A percentile compares a stretch with the other conserved stretches of the same genome.
Conservation (phyloP, 331 rosid species). For the Stylosanthes scabra region DNA sequence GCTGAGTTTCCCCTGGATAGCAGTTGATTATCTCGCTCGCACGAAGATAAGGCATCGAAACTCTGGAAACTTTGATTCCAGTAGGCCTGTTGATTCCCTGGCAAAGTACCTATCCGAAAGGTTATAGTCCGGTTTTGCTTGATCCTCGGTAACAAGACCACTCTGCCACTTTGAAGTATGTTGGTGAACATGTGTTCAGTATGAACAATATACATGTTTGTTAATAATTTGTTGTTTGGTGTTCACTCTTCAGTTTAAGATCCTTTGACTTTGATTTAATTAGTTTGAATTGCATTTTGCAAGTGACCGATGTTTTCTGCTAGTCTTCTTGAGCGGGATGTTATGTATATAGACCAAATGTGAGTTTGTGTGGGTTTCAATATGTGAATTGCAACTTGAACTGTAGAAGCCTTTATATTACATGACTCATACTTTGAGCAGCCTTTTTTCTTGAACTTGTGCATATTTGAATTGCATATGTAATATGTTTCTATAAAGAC, state of each 20-base stretch:
- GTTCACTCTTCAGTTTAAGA: constrained; percentile 23
- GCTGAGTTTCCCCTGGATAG: constrained; percentile 94
- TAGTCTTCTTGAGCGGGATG: background rate
- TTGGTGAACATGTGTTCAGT: background rate
- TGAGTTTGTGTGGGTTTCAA: constrained; percentile 14
- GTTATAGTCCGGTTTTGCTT: constrained; percentile 42
- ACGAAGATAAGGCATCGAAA: constrained; percentile 61
- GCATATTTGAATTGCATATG: too few relatives aligned
- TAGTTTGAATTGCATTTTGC: constrained; percentile 9
- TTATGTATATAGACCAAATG: constrained; percentile 6
- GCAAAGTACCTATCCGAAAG: constrained; percentile 64
- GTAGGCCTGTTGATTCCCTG: constrained; percentile 70
- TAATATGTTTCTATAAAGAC: too few relatives aligned
- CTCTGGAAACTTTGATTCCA: constrained; percentile 39
- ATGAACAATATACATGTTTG: background rate
- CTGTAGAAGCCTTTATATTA: background rate
- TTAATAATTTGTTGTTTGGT: background rate
- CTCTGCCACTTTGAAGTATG: constrained; percentile 58
- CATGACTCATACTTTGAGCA: too few relatives aligned
- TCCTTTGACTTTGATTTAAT: constrained; percentile 3
- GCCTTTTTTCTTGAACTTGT: too few relatives aligned
- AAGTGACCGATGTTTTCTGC: background rate
- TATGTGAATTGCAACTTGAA: background rate
- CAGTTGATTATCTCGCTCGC: constrained; percentile 81
- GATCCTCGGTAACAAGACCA: constrained; percentile 60